Evolutionary conservation across 1,284 basidiomycete species (phyloP).

Genomic region (Puccinia polysora): DNA sequence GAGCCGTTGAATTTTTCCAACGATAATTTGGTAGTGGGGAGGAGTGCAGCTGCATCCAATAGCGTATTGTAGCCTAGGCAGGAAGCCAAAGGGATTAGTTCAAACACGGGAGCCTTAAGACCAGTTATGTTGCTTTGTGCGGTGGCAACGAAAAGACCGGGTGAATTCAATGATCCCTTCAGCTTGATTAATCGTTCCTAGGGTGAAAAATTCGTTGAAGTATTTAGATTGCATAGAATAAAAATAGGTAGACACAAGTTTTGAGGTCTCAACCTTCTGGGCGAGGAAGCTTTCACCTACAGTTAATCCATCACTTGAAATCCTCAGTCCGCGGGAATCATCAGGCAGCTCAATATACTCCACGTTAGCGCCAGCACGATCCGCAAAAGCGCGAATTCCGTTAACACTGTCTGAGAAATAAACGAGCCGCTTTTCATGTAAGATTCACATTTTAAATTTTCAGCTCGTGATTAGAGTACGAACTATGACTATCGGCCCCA

Average conservation of each 20-base stretch:
- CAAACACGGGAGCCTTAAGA: slow-evolving; percentile 59
- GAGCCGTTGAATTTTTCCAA: slow-evolving; percentile 59
- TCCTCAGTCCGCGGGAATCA: slow-evolving; percentile 62
- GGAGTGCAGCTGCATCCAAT: slow-evolving; percentile 73
- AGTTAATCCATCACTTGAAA: slow-evolving; percentile 23
- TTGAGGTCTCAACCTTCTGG: too few relatives aligned
- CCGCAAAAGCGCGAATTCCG: slow-evolving; percentile 69
- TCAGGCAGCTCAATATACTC: slow-evolving; percentile 64
- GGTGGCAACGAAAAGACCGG: slow-evolving; percentile 67
- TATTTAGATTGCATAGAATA: slow-evolving; percentile 38
- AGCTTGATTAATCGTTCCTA: not conserved
- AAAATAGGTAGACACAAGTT: too few relatives aligned
- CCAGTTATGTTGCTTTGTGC: slow-evolving; percentile 76
- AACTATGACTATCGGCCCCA: slow-evolving; percentile 59
- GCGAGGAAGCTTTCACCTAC: too few relatives aligned
- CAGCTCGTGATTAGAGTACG: slow-evolving; percentile 58
- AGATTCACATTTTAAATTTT: not conserved
- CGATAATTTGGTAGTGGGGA: slow-evolving; percentile 65
- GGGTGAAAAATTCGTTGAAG: slow-evolving; percentile 45
- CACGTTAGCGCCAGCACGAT: slow-evolving; percentile 59
- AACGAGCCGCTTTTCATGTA: not conserved
- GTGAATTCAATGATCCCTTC: slow-evolving; percentile 46
- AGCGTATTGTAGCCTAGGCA: slow-evolving; percentile 67
- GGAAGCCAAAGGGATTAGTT: slow-evolving; percentile 55
- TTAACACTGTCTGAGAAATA: slow-evolving; percentile 60